Percentiles rank a stretch among this genome's conserved stretches.
phyloP scores from a whole-genome alignment of 2,329 filamentous ascomycete species.

The Cercospora beticola region DNA sequence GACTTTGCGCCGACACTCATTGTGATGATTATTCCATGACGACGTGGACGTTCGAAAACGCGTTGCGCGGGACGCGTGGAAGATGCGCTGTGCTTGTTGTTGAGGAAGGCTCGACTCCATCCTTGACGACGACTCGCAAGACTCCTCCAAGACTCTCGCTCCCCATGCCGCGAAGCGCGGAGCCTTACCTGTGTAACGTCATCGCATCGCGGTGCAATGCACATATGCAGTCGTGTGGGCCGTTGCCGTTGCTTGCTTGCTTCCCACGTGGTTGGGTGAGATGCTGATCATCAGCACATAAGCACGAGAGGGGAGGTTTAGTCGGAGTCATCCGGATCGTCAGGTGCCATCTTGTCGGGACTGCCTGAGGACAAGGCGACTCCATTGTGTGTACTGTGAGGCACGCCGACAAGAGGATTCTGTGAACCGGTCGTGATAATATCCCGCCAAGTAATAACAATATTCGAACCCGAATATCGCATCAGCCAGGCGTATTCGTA shows the following conservation, averaged over 20 bases:
- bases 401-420: too few species aligned
- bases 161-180: too few species aligned
- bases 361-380: not conserved
- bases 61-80: not conserved
- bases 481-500: not conserved
- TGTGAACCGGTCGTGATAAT: too few species aligned
- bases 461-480: not conserved
- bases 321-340: not conserved
- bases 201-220: not conserved
- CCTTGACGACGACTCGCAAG: not conserved
- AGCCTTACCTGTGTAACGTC: not conserved
- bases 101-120: not conserved
- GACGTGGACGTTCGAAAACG: not conserved
- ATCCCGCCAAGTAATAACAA: not conserved
- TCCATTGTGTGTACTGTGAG: not conserved
- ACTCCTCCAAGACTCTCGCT: not conserved
- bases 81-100: too few species aligned
- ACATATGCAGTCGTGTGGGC: not conserved
- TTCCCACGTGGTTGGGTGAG: not conserved
- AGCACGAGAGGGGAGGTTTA: not conserved
- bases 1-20: not conserved
- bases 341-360: not conserved
- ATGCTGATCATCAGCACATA: not conserved
- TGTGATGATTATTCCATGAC: not conserved
- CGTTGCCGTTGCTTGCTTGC: not conserved